Conservation (phyloP, 257 asterid species). For the Buddleja alternifolia region DNA sequence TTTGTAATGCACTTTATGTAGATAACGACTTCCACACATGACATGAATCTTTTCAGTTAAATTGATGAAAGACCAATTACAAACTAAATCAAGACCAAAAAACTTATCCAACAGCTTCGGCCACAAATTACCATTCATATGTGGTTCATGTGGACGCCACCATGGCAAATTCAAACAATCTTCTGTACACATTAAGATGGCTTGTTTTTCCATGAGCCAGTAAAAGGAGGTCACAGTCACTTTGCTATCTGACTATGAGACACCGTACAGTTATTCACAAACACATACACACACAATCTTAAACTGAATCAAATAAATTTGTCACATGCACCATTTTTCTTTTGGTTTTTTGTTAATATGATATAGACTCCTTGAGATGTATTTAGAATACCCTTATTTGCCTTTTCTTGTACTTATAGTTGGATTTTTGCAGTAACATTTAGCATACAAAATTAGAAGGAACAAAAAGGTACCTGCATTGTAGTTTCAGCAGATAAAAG, state of each 20-base stretch:
- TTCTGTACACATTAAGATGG: not conserved
- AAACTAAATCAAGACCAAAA: slow-evolving; percentile 15
- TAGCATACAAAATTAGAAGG: no score
- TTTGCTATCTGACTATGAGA: not conserved
- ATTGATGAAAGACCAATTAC: slow-evolving; percentile 12
- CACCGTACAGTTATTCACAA: no score
- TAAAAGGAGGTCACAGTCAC: not conserved
- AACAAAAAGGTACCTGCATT: no score
- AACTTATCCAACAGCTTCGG: slow-evolving; percentile 1
- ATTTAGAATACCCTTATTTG: no score
- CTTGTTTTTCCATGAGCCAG: not conserved
- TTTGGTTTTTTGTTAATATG: not conserved
- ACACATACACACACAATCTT: not conserved
- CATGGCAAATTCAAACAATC: not conserved
- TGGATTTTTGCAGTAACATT: no score
- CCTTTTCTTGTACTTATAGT: no score
- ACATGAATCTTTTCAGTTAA: not conserved
- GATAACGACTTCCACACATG: not conserved
- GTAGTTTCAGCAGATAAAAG: no score
- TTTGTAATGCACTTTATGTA: not conserved
- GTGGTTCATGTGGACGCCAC: not conserved
- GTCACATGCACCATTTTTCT: not conserved
- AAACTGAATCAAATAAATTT: not conserved
- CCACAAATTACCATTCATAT: slow-evolving; percentile 4
- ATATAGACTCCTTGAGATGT: not conserved